Evolutionary conservation across 345 rosid species (phyloP), one percentile per base, ranked within the genome.

Genomic region (Sisymbrium irio): DNA sequence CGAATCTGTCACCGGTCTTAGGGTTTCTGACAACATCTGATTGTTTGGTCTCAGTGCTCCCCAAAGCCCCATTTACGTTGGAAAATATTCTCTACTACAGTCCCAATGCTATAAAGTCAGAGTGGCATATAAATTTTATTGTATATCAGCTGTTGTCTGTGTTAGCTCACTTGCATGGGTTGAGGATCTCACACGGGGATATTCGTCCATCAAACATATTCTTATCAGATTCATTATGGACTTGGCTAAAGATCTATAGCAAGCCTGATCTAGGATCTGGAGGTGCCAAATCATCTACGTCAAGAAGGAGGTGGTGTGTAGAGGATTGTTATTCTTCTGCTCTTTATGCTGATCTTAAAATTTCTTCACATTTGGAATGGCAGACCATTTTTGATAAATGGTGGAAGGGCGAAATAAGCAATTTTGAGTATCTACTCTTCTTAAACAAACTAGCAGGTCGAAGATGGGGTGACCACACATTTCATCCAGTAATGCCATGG

Each of bases 401-500:
- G 98, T 90, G 93, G 97, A 86, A 66, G 67, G 96, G 98, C 67
- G 97, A 90, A 65, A 57, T 89, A 72, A 87, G 96, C 65, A 93
- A 90, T 82, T 93, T 93, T 72, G 97, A 93, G 74, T 93, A 90
- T 79, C 72, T 93, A 65, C 97, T 93, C 53, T 61, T 87, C 81
- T 76, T 93, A 63, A 93, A 89, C 79, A 89, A 77, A 79, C 75
- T 93, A 76, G 92, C 96, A 49, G 98, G 98, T 40, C 87, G 98
- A 84, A 84, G 93, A 80, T 93, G 98, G 98, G 98, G 97, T 49
- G 98, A 93, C 71, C 87, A 89, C 62, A 84, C 96, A 55, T 89
- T 93, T 82, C 94, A 93, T 82, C 88, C 92, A 7, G 90, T 93
- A 62, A 85, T 93, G 97, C 98, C 97, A 14, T 93, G 98, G 97